Base-by-base conservation (phyloP, 2,329 filamentous ascomycete species). In the Dissoconium aciculare region DNA sequence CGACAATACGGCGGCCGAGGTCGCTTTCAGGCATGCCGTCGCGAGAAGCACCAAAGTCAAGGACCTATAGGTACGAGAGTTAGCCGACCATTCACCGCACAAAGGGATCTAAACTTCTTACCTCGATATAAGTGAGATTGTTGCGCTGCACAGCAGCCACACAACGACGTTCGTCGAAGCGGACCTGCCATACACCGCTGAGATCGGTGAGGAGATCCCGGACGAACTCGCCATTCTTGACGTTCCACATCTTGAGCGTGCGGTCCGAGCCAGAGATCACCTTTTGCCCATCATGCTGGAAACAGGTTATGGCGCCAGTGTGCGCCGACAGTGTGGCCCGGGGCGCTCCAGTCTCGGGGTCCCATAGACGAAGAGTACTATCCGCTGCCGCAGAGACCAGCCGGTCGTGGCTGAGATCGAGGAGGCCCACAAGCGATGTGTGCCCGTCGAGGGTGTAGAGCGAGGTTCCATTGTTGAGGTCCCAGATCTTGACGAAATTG, bases 221-320 rank as follows among this genome's bases (percentile, higher is more conserved):
- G 31, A 93, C 74, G 53, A 84, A 94, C 47, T 94, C 80, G 28
- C 89, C 89, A 2, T 78, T 92, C 47, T 75, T 73, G 29, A 94
- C 79, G 50, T 98, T 83, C 89, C 89, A 98, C 82, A 98, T 91
- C 64, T 98, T 98, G 41, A 98, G 65, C 3, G 83, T 94, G 48
- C 87, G 76, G 54, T 98, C 89, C 36, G 83, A 93, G 33, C 89
- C 89, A 24, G 82, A 92, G 34, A 98, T 93, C 17, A 98, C 85
- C 53, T 98, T 98, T 43, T 85, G 79, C 0, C 78, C 83, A 51
- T 98, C 89, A 46, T 98, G 89, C 56, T 98, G 89, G 57, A 98
- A 98, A 56, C 89, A 98, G 4, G 89, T 98, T 41, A 98, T 98
- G 13, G 89, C 89, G 19, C 87, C 89, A 0, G 87, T 95, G 49